Base-by-base conservation (phyloP, 192 early-diverging fungal species). In the Entomortierella chlamydospora region DNA sequence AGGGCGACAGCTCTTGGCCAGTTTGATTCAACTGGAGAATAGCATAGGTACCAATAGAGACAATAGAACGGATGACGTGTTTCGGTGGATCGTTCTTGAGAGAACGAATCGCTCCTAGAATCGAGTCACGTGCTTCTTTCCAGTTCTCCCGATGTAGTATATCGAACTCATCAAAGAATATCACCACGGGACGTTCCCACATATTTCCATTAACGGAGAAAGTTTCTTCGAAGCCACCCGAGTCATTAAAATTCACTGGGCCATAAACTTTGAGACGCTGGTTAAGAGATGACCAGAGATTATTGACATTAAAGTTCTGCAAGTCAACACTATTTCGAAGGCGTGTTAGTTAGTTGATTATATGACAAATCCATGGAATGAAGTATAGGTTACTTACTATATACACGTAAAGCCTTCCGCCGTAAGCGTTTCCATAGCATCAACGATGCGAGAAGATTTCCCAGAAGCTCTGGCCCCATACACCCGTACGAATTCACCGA, bases 401-500 rank as follows among this genome's bases (percentile, higher is more conserved):
- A 70, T 65, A 50, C 76, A 70, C 45, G 56, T 39, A 22, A 22
- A 80, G 62, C 68, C 63, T 23, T 41, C 15, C 55, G 64, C 23
- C 9, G 2, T 64, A 45, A 70, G 62, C n/a, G 61, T 49, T 8
- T 58, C 12, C 67, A 29, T 70, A 23, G 64, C 58, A 62, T 80
- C 58, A 20, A 54, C 23, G 22, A 70, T 57, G n/a, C 76, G 67
- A 11, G 76, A 68, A 59, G 68, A 80, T 30, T 80, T 80, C 5
- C 76, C 76, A n/a, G 76, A 80, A 50, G 68, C 76, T 43, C 76
- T 54, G 50, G 68, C 11, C 13, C 76, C 76, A 65, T 80, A 50
- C 34, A 80, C 29, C 29, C 60, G 31, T 2, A 65, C 58, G 54
- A 80, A 70, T 23, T 58, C 37, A 52, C 68, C 61, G 25, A 39